A percentile compares a stretch with the other conserved stretches of the same genome.
Conservation (phyloP, 805 yeast species). For the Spathaspora sp. region DNA sequence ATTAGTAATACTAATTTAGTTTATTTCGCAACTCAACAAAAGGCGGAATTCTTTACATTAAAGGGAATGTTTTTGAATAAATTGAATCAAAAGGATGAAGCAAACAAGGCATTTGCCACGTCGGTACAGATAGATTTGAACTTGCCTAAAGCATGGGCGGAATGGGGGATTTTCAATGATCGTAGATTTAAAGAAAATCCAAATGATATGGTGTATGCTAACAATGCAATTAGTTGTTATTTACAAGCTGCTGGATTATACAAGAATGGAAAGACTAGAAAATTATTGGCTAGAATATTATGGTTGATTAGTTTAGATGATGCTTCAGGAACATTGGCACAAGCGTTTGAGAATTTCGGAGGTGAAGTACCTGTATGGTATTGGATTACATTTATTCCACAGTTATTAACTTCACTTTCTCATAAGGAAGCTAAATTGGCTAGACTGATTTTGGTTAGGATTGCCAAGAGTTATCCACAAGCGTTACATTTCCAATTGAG, state of each 20-base stretch:
- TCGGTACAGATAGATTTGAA: constrained; percentile 95
- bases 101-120: constrained; percentile 96
- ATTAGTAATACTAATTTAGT: constrained; percentile 94
- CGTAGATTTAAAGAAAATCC: constrained; percentile 81
- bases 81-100: constrained; percentile 86
- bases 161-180: constrained; percentile 97
- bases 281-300: constrained; percentile 79
- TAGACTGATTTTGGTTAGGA: constrained; percentile 80
- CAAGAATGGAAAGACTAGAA: constrained; percentile 87
- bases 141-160: constrained; percentile 98
- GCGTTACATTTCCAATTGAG: constrained; percentile 94
- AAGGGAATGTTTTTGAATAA: constrained; percentile 98
- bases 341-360: constrained; percentile 85
- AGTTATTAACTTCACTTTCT: constrained; percentile 81
- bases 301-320: constrained; percentile 95
- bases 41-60: constrained; percentile 95
- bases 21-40: constrained; percentile 94
- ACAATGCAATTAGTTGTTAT: constrained; percentile 92
- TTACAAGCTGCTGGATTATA: constrained; percentile 96
- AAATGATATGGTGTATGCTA: constrained; percentile 76
- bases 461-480: constrained; percentile 96
- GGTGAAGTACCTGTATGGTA: constrained; percentile 99
- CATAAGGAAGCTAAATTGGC: constrained; percentile 89
- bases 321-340: constrained; percentile 69
- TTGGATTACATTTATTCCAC: constrained; percentile 97